Conservation (phyloP, 2,329 filamentous ascomycete species). For the Sclerotinia spermophila region DNA sequence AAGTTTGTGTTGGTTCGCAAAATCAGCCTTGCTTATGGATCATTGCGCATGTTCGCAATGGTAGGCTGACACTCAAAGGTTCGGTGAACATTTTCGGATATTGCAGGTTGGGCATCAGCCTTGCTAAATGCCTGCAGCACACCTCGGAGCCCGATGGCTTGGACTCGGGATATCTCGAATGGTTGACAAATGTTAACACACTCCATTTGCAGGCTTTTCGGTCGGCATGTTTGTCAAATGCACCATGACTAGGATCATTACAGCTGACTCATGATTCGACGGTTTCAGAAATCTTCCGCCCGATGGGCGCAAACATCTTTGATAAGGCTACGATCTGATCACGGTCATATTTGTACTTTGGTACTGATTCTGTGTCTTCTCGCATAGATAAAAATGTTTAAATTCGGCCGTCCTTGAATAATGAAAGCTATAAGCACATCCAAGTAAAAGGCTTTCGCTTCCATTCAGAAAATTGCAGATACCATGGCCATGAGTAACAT, state of each 20-base stretch:
- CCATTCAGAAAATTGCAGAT: not conserved
- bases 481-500: not conserved
- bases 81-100: constrained; percentile 17
- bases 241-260: not conserved
- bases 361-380: not conserved
- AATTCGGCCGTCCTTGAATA: not conserved
- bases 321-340: not conserved
- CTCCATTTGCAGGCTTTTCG: not conserved
- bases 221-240: not conserved
- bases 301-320: not conserved
- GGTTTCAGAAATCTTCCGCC: not conserved
- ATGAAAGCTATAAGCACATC: not conserved
- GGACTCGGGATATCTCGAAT: not conserved
- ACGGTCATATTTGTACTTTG: not conserved
- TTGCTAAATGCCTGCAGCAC: not conserved
- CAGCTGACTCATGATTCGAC: not conserved
- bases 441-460: too few relatives aligned
- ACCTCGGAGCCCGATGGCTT: constrained; percentile 7
- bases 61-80: constrained; percentile 1
- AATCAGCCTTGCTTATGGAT: constrained; percentile 19
- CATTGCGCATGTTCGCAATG: not conserved
- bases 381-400: not conserved
- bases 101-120: constrained; percentile 6
- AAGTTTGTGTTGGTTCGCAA: constrained; percentile 12
- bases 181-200: not conserved